These are phyloP conservation scores for Trametes villosa DNA, from an alignment of 768 basidiomycete genomes.

Conservation along the genomic window DNA sequence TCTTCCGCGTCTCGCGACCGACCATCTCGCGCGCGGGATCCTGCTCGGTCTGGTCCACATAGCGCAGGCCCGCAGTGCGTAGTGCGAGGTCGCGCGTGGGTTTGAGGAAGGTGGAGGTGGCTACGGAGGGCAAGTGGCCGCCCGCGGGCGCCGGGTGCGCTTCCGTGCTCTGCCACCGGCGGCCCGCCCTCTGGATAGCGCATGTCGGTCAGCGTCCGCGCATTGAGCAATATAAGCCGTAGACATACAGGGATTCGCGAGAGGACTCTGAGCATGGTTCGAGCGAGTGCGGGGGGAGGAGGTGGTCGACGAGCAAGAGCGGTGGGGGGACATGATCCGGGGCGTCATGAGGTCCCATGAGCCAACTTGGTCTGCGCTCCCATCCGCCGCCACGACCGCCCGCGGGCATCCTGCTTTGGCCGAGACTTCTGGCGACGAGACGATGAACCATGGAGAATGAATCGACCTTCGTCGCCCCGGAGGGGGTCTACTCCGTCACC, in stretches of 20 bases:
- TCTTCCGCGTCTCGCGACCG: slow-evolving; percentile 88
- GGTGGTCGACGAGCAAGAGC: slow-evolving; percentile 30
- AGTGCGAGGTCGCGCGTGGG: slow-evolving; percentile 71
- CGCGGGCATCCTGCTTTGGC: slow-evolving; percentile 14
- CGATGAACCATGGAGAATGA: slow-evolving; percentile 73
- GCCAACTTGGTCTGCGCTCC: slow-evolving; percentile 22
- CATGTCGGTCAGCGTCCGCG: background rate
- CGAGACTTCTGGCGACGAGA: slow-evolving; percentile 23
- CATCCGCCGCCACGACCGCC: slow-evolving; percentile 27
- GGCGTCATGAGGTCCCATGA: slow-evolving; percentile 20
- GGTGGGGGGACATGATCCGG: slow-evolving; percentile 33
- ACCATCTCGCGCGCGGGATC: slow-evolving; percentile 53
- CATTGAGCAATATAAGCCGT: background rate
- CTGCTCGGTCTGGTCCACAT: slow-evolving; percentile 63
- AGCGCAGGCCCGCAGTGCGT: slow-evolving; percentile 72
- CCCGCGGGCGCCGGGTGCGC: slow-evolving; percentile 83
- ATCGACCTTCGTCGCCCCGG: slow-evolving; percentile 84
- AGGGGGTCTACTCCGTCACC: slow-evolving; percentile 87
- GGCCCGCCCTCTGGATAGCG: slow-evolving; percentile 11
- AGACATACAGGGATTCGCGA: slow-evolving; percentile 18
- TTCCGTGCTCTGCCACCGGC: slow-evolving; percentile 62
- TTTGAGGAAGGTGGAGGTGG: slow-evolving; percentile 67
- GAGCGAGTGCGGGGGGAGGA: slow-evolving; percentile 23
- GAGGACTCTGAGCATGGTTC: slow-evolving; percentile 23
- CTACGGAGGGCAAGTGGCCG: slow-evolving; percentile 74